Conservation (phyloP, 495 filamentous ascomycete species). For the Aspergillus campestris region DNA sequence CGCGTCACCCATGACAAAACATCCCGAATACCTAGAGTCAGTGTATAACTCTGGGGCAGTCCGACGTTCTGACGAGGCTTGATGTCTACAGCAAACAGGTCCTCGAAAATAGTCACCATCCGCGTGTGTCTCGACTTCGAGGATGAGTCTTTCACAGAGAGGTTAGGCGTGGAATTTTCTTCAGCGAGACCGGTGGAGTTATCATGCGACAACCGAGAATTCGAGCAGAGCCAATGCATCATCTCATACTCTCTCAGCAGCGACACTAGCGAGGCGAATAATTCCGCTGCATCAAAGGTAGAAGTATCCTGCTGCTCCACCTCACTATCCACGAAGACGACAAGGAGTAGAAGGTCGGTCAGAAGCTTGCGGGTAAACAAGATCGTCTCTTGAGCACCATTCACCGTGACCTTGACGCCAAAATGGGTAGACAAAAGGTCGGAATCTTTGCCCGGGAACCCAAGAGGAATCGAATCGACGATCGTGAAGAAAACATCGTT, state of each 20-base stretch:
- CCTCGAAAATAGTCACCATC: conserved; percentile 38
- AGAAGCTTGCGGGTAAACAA: conserved; percentile 57
- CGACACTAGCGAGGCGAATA: conserved; percentile 59
- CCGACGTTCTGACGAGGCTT: conserved; percentile 35
- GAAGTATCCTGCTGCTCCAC: conserved; percentile 58
- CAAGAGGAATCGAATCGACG: conserved; percentile 32
- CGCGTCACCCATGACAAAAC: conserved; percentile 42
- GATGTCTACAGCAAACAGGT: conserved; percentile 41
- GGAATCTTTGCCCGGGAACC: conserved; percentile 36
- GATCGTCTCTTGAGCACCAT: conserved; percentile 70
- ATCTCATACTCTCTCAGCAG: conserved; percentile 68
- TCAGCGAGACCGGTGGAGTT: conserved; percentile 4
- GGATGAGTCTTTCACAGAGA: conserved; percentile 21
- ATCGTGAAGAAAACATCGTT: conserved; percentile 44
- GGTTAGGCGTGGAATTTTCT: conserved; percentile 16
- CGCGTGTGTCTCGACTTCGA: conserved; percentile 18
- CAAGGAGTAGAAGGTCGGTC: conserved; percentile 71
- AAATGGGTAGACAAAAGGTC: conserved; percentile 51
- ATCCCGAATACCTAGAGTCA: conserved; percentile 43
- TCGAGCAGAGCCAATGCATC: conserved; percentile 70
- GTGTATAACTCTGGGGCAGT: conserved; percentile 35
- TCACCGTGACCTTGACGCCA: conserved; percentile 63
- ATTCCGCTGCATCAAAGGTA: conserved; percentile 54
- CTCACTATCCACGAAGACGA: conserved; percentile 75
- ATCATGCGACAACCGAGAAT: conserved; percentile 28